Percentiles rank a stretch among this genome's conserved stretches.
Evolutionary conservation across 306 rosid genomes (phyloP).

Genomic region (Rosa rugosa): DNA sequence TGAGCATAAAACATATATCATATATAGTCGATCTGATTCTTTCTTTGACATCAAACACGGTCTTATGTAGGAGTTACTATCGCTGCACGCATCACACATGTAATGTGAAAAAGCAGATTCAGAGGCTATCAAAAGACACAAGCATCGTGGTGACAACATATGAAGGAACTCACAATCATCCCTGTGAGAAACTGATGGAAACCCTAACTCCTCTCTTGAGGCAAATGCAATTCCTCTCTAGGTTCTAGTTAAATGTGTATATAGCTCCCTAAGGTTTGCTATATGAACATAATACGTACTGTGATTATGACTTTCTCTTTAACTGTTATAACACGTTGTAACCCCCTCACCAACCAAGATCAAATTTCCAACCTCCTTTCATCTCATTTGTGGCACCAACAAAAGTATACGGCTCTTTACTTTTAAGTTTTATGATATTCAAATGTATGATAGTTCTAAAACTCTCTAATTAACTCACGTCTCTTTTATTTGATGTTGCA

Average conservation of each 20-base stretch:
- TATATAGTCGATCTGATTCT: background rate
- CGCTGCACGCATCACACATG: slow-evolving; percentile 92
- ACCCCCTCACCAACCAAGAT: slow-evolving; percentile 7
- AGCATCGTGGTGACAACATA: slow-evolving; percentile 91
- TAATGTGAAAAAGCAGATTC: slow-evolving; percentile 92
- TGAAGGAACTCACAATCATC: slow-evolving; percentile 91
- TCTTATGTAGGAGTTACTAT: slow-evolving; percentile 68
- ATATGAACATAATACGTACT: background rate
- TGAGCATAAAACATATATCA: background rate
- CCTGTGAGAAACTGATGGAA: slow-evolving; percentile 88
- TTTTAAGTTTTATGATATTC: background rate
- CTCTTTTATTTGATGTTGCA: background rate
- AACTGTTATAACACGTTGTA: slow-evolving; percentile 1
- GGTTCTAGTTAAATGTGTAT: slow-evolving; percentile 30
- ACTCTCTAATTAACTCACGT: background rate
- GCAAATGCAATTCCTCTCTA: slow-evolving; percentile 80
- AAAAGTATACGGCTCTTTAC: background rate
- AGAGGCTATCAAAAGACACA: slow-evolving; percentile 80
- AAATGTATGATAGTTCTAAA: background rate
- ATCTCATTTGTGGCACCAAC: background rate
- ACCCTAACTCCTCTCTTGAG: slow-evolving; percentile 87
- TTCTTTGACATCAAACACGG: background rate
- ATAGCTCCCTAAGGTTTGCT: background rate
- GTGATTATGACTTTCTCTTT: slow-evolving; percentile 1
- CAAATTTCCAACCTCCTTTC: background rate